Evolutionary conservation across 2,329 filamentous ascomycete species (phyloP).

Genomic region (Emmonsiellopsis sp.): DNA sequence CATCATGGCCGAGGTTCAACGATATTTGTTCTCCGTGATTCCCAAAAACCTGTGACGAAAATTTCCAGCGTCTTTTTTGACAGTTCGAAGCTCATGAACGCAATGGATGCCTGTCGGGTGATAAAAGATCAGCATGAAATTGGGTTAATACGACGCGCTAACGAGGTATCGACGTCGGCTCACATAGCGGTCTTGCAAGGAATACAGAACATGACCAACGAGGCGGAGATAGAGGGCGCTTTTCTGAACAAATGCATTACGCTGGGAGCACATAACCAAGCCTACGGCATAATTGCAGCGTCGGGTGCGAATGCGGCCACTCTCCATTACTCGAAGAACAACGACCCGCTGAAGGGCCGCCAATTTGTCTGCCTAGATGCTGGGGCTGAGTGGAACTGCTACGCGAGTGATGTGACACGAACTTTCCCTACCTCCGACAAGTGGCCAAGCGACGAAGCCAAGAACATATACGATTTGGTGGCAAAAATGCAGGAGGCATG

Average conservation of each 20-base stretch:
- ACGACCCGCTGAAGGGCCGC: conserved; percentile 59
- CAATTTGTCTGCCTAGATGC: conserved; percentile 77
- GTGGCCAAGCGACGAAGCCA: conserved; percentile 51
- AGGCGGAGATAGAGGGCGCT: conserved; percentile 71
- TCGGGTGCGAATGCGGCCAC: conserved; percentile 71
- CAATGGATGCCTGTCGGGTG: conserved; percentile 59
- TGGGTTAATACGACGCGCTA: conserved; percentile 62
- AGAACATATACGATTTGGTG: conserved; percentile 72
- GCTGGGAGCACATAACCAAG: conserved; percentile 68
- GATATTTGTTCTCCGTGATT: conserved; percentile 29
- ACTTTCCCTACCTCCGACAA: conserved; percentile 73
- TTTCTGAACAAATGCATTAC: conserved; percentile 71
- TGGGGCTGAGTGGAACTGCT: conserved; percentile 65
- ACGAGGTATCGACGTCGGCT: conserved; percentile 57
- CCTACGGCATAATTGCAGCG: conserved; percentile 81
- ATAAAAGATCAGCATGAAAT: conserved; percentile 69
- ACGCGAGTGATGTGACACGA: conserved; percentile 67
- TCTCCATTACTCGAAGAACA: conserved; percentile 78
- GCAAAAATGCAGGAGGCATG: conserved; percentile 76
- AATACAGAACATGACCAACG: conserved; percentile 59
- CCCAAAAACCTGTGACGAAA: conserved; percentile 19
- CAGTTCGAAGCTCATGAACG: conserved; percentile 26
- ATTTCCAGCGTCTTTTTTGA: conserved; percentile 12
- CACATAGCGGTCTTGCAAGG: conserved; percentile 54
- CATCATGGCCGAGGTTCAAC: conserved; percentile 17